Conservation (phyloP, 2,329 filamentous ascomycete genomes). For the Alternaria dauci region DNA sequence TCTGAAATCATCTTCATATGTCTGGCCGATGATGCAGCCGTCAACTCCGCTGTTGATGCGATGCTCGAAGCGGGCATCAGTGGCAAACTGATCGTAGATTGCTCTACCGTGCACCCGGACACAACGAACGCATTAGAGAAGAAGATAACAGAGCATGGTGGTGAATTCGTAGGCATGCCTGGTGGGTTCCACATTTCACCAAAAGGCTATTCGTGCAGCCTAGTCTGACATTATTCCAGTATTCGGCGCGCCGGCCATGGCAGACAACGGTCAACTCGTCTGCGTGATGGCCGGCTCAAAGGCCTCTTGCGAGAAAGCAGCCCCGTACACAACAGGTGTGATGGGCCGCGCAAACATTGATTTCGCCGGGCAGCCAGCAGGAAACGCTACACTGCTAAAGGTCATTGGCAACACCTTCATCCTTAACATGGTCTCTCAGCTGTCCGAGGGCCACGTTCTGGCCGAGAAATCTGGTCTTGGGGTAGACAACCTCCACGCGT, state of each 20-base stretch:
- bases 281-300: constrained; percentile 75
- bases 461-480: constrained; percentile 85
- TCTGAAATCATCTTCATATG: constrained; percentile 86
- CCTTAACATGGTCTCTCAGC: constrained; percentile 79
- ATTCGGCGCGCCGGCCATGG: constrained; percentile 75
- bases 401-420: constrained; percentile 88
- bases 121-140: constrained; percentile 74
- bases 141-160: constrained; percentile 66
- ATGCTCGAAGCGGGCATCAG: constrained; percentile 66
- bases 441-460: constrained; percentile 79
- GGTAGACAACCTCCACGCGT: constrained; percentile 71
- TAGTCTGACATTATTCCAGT: constrained; percentile 53
- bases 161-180: constrained; percentile 76
- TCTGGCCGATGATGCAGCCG: constrained; percentile 78
- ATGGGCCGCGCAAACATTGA: constrained; percentile 75
- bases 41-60: constrained; percentile 67
- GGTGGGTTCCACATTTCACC: constrained; percentile 42
- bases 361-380: constrained; percentile 72
- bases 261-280: constrained; percentile 74
- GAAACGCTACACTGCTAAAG: constrained; percentile 76
- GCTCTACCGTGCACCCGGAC: constrained; percentile 86
- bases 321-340: constrained; percentile 76
- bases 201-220: constrained; percentile 13
- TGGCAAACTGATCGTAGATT: constrained; percentile 84
- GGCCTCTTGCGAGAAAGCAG: constrained; percentile 68